phyloP scores from a whole-genome alignment of 331 rosid species.

The Telfairia occidentalis region DNA sequence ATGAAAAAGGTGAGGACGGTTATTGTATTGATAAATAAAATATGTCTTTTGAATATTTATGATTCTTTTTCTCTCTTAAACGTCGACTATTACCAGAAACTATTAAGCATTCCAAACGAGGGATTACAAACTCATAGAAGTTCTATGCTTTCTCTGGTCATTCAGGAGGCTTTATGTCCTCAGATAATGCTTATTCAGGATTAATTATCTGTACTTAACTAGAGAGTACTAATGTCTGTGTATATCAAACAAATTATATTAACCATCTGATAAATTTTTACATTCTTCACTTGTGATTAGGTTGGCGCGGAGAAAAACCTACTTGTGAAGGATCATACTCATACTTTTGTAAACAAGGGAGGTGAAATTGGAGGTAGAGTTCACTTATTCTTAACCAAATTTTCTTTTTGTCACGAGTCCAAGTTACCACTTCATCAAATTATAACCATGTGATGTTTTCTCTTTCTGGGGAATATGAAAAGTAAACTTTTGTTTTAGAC shows the following conservation, averaged over 20 bases:
- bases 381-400: constrained; percentile 1
- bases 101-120: background rate
- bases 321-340: constrained; percentile 92
- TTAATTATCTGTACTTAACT: background rate
- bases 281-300: too few relatives aligned
- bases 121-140: background rate
- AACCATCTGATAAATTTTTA: too few relatives aligned
- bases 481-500: background rate
- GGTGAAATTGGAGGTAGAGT: constrained; percentile 86
- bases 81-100: background rate
- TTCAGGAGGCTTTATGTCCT: background rate
- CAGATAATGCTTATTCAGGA: background rate
- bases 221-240: background rate
- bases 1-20: constrained; percentile 68
- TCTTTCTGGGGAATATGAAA: background rate
- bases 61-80: background rate
- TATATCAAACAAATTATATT: background rate
- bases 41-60: background rate
- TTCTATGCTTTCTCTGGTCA: background rate
- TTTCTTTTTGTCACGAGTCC: background rate
- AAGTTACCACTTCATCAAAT: background rate
- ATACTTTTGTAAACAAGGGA: constrained; percentile 87
- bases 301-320: constrained; percentile 84
- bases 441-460: background rate
- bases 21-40: background rate